Evolutionary conservation across 169 alveolate genomes (phyloP).

Genomic region (Babesia ovis): DNA sequence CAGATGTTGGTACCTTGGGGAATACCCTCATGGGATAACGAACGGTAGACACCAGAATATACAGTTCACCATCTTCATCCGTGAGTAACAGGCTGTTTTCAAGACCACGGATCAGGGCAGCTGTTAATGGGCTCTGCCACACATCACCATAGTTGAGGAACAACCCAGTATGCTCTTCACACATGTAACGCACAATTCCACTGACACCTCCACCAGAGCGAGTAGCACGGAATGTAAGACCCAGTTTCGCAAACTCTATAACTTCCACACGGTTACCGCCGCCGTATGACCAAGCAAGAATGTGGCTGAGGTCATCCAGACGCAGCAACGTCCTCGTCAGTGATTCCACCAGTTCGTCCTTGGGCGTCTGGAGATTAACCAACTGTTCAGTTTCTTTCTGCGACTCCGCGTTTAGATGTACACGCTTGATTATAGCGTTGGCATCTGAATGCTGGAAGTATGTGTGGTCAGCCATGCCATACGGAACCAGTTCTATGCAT

Average conservation of each 20-base stretch:
- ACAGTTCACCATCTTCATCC: conserved; percentile 64
- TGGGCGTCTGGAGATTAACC: conserved; percentile 48
- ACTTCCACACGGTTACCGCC: conserved; percentile 21
- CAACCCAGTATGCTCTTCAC: conserved; percentile 68
- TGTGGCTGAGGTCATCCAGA: conserved; percentile 65
- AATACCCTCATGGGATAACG: conserved; percentile 53
- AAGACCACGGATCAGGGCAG: conserved; percentile 59
- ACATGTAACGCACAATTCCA: conserved; percentile 43
- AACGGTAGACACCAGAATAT: conserved; percentile 60
- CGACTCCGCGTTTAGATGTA: conserved; percentile 1
- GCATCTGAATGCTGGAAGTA: conserved; percentile 51
- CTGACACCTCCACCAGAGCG: conserved; percentile 21
- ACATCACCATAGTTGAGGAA: conserved; percentile 62
- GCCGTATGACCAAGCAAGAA: conserved; percentile 63
- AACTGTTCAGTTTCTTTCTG: conserved; percentile 28
- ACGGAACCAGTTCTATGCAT: conserved; percentile 28
- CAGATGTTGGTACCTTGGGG: conserved; percentile 48
- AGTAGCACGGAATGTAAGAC: conserved; percentile 56
- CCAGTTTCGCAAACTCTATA: conserved; percentile 58
- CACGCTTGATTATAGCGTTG: conserved; percentile 10
- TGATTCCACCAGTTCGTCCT: conserved; percentile 33
- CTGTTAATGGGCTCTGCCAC: conserved; percentile 63
- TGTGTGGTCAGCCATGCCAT: conserved; percentile 19
- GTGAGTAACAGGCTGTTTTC: conserved; percentile 56
- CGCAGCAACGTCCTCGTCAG: conserved; percentile 44